Evolutionary conservation across 441 rosid species (phyloP), one percentile per base, ranked within the genome.

Genomic region (Bocquillonia castaneifolia): DNA sequence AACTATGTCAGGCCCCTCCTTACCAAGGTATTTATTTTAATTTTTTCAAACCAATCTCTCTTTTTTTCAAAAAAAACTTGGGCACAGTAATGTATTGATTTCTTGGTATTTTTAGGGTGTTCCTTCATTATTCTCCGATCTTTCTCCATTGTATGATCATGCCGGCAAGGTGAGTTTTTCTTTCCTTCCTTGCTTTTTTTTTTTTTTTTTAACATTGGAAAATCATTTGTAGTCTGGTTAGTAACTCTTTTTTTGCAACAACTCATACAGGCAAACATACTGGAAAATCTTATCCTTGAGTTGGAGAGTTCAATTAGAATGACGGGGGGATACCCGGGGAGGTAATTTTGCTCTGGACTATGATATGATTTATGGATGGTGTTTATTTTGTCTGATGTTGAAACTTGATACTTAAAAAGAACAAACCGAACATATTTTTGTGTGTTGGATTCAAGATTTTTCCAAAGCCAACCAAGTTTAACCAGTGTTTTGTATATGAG

Each of bases 91-190:
- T 66, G 58, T 74, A 63, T 62, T 42, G 23, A 69, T 31, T 47
- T 74, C 52, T 66, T 80, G 34, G 32, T 77, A 69, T 55, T 74
- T 75, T 39, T 74, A 92, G 98, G 99, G 99, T 60, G 96, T 95
- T 75, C 98, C 99, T 72, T 95, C 99, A 32, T 79, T 92, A 70
- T 95, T 92, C 78, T 92, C 98, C 10, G 98, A 92, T 76, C 98
- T 95, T 76, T 95, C 98, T 71, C 88, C 99, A 57, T 76, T 96
- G 63, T 96, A 96, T 64, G 85, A 84, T 78, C 96, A 90, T 75
- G 84, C 85, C 73, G 80, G 83, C 76, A 96, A 96, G 97, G 98
- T 92, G 68, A 76, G 79, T 77, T 70, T 72, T 74, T 63, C n/a
- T n/a, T n/a, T n/a, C n/a, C n/a, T n/a, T n/a, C n/a, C n/a, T n/a